Evolutionary conservation across 352 stramenopile genomes (phyloP), one percentile per base, ranked within the genome.

Genomic region (Peronospora belbahrii): DNA sequence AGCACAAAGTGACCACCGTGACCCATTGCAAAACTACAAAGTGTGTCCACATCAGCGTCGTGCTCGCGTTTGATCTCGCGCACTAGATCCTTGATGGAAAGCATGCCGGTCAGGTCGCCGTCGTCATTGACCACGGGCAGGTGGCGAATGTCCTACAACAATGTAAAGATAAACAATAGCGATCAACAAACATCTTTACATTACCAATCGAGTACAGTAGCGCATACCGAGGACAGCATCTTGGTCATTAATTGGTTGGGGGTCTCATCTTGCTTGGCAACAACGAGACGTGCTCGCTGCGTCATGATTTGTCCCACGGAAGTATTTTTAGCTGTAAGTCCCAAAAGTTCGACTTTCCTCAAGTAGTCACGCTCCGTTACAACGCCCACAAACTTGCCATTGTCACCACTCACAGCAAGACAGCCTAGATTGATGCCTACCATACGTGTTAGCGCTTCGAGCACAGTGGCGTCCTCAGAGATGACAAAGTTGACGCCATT

Each of bases 311-410:
- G 85, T 40, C 86, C 85, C 18, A 97, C 77, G 17, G 67, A 67
- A 9, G 86, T 96, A 18, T 67, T 65, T 43, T 90, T 87, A 32
- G 77, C 83, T 10, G 83, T 95, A 42, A 94, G 83, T 6, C 78
- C 85, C 42, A 97, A 83, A 31, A 98, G 69, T 53, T 96, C 94
- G 38, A 98, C 88, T 55, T 98, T 98, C 58, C 86, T 89, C 37
- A 98, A 76, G 70, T 97, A 97, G 61, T 98, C 94, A 51, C 94
- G 85, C 74, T 98, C 94, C 37, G 75, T 95, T 24, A 98, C 69
- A 15, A 98, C 69, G 30, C 88, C 88, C 2, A 85, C 83, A 44
- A 97, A 93, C 62, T 95, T 93, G 43, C 83, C 88, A 38, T 83
- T 65, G 6, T 68, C 67, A 56, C 94, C 83, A 33, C 82, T 93